Evolutionary conservation across 768 basidiomycete species (phyloP), one percentile per base, ranked within the genome.

Genomic region (Gyrodon lividus): DNA sequence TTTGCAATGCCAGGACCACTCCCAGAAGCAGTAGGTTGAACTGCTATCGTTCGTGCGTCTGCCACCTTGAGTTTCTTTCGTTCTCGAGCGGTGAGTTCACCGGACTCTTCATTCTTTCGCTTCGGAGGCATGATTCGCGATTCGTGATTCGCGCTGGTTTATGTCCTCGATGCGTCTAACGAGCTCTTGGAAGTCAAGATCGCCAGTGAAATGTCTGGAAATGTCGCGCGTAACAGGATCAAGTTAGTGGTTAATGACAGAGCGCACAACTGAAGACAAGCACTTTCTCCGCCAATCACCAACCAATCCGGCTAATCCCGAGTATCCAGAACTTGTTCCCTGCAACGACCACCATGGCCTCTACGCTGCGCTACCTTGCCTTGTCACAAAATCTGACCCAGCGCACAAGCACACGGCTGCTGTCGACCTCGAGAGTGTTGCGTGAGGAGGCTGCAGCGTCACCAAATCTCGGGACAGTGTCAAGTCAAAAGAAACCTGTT

Each of bases 11-110:
- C 50, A 20, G 51, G 50, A 14, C 57, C 52, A 42, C 55, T 54
- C 0, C 42, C 40, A 14, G 59, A 7, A 0, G 59, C 34, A 28
- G 50, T 43, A 30, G 72, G 49, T 60, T 92, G 87, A 1, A 89
- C 80, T 4, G 79, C 72, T 51, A 92, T 90, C 4, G 80, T 81
- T 10, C 89, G 80, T 9, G 88, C 86, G 45, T 69, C 72, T 14
- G 73, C 71, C 14, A 87, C 70, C 64, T 83, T 89, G 42, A 77
- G 70, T 65, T 86, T 91, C 73, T 92, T 92, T 64, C 77, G 81
- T 51, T 85, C 81, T 42, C 82, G 68, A 2, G 72, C 68, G 10
- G 59, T 64, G 12, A 64, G 48, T 43, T 70, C 72, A 1, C 59
- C 59, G 2, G 49, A 20, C 13, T 66, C 60, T n/a, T 71, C 69